Conservation (phyloP, 257 asterid genomes). For the Cruciata laevipes region DNA sequence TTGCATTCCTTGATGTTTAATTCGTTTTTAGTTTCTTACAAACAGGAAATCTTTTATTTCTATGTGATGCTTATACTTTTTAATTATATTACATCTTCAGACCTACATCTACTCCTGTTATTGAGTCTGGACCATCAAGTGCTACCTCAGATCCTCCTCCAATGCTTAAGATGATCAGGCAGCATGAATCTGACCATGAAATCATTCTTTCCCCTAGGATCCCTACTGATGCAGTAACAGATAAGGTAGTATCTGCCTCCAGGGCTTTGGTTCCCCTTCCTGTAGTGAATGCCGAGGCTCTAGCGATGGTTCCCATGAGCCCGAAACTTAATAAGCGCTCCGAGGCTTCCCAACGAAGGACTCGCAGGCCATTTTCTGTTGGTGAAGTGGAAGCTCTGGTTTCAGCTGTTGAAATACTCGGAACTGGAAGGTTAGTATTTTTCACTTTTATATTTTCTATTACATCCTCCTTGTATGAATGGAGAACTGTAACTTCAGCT, state of each 20-base stretch:
- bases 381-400: constrained; percentile 90
- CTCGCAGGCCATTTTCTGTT: constrained; percentile 88
- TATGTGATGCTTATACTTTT: background rate
- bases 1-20: background rate
- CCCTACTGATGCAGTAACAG: constrained; percentile 23
- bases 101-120: constrained; percentile 39
- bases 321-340: constrained; percentile 48
- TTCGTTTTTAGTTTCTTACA: background rate
- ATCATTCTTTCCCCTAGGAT: constrained; percentile 29
- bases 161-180: constrained; percentile 31
- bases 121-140: constrained; percentile 46
- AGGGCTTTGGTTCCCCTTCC: constrained; percentile 52
- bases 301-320: constrained; percentile 47
- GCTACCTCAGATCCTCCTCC: constrained; percentile 31
- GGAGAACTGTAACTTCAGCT: background rate
- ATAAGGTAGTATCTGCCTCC: constrained; percentile 35
- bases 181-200: constrained; percentile 23
- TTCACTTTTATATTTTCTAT: background rate
- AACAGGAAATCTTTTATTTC: background rate
- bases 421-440: constrained; percentile 73
- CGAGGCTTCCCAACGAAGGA: constrained; percentile 80
- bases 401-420: constrained; percentile 86
- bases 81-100: constrained; percentile 30
- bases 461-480: background rate
- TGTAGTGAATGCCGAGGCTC: constrained; percentile 40